Evolutionary conservation across 345 rosid species (phyloP), one percentile per base, ranked within the genome.

Genomic region (Sisymbrium altissimum): DNA sequence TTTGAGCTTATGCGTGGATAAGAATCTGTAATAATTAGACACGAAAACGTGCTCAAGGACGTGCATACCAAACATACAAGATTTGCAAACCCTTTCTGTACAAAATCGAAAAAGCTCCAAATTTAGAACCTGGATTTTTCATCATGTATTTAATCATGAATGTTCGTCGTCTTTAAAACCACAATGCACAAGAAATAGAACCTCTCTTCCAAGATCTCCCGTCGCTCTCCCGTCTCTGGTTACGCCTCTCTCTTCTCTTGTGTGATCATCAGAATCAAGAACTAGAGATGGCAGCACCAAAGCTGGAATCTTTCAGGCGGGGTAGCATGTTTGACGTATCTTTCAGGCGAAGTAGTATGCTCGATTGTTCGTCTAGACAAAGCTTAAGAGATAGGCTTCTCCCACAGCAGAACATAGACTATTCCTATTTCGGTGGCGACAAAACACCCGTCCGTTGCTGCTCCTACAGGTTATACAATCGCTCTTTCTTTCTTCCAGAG

Each of bases 331-430:
- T 70, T 9, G 79, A 76, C 2, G 79, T 54, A 58, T 70, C 76
- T 21, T 77, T 71, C 72, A 77, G 80, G 72, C 76, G 80, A 40
- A 19, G 63, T 41, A 71, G 76, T 17, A 57, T 77, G 80, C 65
- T 77, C 48, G 72, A 77, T 49, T 68, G 62, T 39, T 77, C 80
- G 18, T 77, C 71, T 49, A 58, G 76, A 40, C 76, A 77, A 64
- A 77, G 76, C 80, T 9, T 71, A 41, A 71, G 41, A 52, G 80
- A 77, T 19, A 71, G 68, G 67, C 76, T 77, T 49, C 59, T 71
- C 72, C 72, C 76, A 70, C 54, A 57, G 33, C 66, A 12, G 9
- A 71, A 23, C 33, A 49, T 23, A 77, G 55, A 13, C 63, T 39
- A 33, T 65, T 23, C 68, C 41, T 48, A 12, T 30, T 11, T 23